Evolutionary conservation across 495 filamentous ascomycete genomes (phyloP).

Genomic region (Penicillium soppii): DNA sequence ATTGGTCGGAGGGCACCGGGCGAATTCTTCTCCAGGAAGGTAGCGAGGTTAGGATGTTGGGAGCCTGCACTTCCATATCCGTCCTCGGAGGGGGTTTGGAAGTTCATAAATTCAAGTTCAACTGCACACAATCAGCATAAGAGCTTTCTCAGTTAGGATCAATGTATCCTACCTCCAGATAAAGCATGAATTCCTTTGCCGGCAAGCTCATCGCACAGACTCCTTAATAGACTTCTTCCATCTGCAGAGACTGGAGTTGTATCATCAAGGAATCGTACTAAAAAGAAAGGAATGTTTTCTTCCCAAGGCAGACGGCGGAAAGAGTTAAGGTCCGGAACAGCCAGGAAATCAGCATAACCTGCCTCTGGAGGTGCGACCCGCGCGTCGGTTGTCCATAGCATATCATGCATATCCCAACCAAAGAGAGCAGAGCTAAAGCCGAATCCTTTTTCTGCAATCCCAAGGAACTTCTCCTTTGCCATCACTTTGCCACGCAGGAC

Average conservation of each 20-base stretch:
- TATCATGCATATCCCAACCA: conserved; percentile 95
- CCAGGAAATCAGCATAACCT: conserved; percentile 83
- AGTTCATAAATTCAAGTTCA: conserved; percentile 94
- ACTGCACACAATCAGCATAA: conserved; percentile 46
- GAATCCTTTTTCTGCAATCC: conserved; percentile 74
- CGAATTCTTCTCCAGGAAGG: conserved; percentile 66
- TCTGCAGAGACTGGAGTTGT: conserved; percentile 65
- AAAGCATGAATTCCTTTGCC: conserved; percentile 66
- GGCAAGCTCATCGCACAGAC: conserved; percentile 59
- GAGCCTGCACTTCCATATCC: conserved; percentile 39
- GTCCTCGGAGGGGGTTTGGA: conserved; percentile 58
- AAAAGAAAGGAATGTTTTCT: conserved; percentile 84
- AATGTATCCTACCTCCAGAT: conserved; percentile 78
- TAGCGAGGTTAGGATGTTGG: conserved; percentile 61
- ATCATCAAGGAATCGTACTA: conserved; percentile 70
- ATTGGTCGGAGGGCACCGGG: conserved; percentile 64
- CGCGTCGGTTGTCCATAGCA: conserved; percentile 76
- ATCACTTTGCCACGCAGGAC: conserved; percentile 85
- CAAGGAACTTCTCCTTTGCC: conserved; percentile 90
- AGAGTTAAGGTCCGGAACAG: conserved; percentile 69
- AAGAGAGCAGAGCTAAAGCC: conserved; percentile 95
- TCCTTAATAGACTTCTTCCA: conserved; percentile 69
- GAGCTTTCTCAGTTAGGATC: no score
- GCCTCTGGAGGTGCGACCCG: conserved; percentile 82
- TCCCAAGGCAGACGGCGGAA: conserved; percentile 91